These are phyloP conservation scores for Neurospora hispaniola DNA, from an alignment of 495 filamentous ascomycete genomes.

Conservation along the genomic window DNA sequence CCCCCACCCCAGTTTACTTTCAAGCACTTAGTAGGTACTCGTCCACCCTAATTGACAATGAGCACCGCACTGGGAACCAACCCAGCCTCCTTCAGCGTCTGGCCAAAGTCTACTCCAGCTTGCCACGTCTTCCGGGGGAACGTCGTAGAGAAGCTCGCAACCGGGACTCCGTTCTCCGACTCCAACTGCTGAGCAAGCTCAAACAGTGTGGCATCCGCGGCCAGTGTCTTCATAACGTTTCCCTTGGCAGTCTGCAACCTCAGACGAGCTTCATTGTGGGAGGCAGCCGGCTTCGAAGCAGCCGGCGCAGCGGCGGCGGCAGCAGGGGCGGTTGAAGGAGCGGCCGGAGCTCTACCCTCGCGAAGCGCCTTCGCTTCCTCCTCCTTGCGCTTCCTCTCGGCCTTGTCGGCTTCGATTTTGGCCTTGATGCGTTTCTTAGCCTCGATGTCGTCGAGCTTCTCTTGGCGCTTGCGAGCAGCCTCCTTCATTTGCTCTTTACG, in stretches of 20 bases:
- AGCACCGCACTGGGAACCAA: slow-evolving; percentile 81
- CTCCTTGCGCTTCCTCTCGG: slow-evolving; percentile 67
- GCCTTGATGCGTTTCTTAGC: slow-evolving; percentile 83
- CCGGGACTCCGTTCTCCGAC: slow-evolving; percentile 44
- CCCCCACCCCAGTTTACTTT: neutral
- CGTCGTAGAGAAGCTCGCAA: slow-evolving; percentile 68
- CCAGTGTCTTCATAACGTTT: slow-evolving; percentile 70
- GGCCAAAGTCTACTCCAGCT: slow-evolving; percentile 68
- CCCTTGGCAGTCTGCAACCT: slow-evolving; percentile 66
- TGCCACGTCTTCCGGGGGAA: slow-evolving; percentile 79
- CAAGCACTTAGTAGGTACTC: neutral
- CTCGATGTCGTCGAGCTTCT: slow-evolving; percentile 79
- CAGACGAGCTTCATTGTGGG: slow-evolving; percentile 70
- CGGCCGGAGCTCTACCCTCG: slow-evolving; percentile 54
- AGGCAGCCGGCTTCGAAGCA: slow-evolving; percentile 25
- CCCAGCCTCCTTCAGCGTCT: slow-evolving; percentile 86
- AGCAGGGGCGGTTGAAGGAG: slow-evolving; percentile 28
- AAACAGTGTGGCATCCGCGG: slow-evolving; percentile 81
- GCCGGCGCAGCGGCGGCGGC: slow-evolving; percentile 20
- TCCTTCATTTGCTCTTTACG: slow-evolving; percentile 87
- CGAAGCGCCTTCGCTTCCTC: slow-evolving; percentile 77
- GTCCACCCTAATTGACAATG: slow-evolving; percentile 48
- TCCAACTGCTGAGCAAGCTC: slow-evolving; percentile 74
- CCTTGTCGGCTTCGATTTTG: slow-evolving; percentile 85
- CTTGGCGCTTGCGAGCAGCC: slow-evolving; percentile 67